Evolutionary conservation across 441 rosid genomes (phyloP).

Genomic region (Pelargonium myrrhifolium): DNA sequence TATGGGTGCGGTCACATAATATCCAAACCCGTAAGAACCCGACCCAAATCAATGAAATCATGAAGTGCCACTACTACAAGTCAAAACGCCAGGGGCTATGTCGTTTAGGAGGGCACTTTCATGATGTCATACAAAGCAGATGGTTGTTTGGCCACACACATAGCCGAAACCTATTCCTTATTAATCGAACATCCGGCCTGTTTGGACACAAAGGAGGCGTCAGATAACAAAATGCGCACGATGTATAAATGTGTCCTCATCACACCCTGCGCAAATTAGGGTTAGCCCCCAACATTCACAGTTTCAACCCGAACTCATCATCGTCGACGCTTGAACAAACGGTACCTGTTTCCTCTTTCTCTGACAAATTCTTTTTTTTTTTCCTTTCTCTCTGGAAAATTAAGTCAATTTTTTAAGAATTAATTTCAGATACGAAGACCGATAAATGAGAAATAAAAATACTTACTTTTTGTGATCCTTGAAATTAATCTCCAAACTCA

Average conservation of each 20-base stretch:
- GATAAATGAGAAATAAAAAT: neutral
- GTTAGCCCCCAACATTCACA: neutral
- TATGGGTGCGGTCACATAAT: too few relatives aligned
- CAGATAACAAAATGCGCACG: slow-evolving; percentile 6
- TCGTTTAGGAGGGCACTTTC: too few relatives aligned
- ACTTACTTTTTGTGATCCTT: neutral
- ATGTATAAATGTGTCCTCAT: neutral
- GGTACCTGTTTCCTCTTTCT: neutral
- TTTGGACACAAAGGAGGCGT: slow-evolving; percentile 9
- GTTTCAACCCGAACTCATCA: neutral
- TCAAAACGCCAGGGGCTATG: too few relatives aligned
- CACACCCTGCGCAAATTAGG: slow-evolving; percentile 10
- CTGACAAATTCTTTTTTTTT: neutral
- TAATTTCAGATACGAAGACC: neutral
- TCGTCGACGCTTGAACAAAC: slow-evolving; percentile 7
- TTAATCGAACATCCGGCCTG: neutral
- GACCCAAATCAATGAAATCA: too few relatives aligned
- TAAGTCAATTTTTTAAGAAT: neutral
- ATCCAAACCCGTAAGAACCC: too few relatives aligned
- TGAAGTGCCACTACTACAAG: too few relatives aligned
- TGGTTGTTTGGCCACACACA: slow-evolving; percentile 1
- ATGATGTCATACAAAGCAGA: too few relatives aligned
- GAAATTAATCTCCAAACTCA: neutral
- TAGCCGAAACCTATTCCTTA: neutral
- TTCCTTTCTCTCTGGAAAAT: neutral